Base-by-base conservation (phyloP, 2,329 filamentous ascomycete genomes). In the Fusarium lateritium region DNA sequence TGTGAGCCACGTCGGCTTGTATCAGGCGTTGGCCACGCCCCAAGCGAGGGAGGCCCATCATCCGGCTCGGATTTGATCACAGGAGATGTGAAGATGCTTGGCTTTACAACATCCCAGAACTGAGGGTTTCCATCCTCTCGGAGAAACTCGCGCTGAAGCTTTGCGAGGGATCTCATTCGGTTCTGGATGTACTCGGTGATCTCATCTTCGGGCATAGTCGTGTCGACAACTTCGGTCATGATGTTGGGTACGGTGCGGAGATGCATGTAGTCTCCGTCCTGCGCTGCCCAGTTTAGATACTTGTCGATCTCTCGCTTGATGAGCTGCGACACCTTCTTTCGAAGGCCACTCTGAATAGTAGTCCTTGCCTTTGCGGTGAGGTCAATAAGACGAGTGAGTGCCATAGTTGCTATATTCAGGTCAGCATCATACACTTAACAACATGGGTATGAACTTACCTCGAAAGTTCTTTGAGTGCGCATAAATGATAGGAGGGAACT, bases 251-350 rank as follows among this genome's bases (percentile, higher is more conserved):
- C 73, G 31, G 77, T 74, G 3, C 76, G 71, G 5, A 79, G 71
- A 39, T 77, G 66, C 8, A 68, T 64, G 65, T 80, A 83, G 24
- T 75, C 76, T 19, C 79, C 82, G 36, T 83, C 82, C 15, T 78
- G 74, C n/a, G 79, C 78, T 1, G 82, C 80, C 82, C 82, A 83
- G 21, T 65, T 73, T n/a, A 81, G 50, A 51, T 79, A 82, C 38
- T 70, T 72, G 26, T 77, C 75, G 2, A 83, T 57, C 15, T 76
- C 74, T 46, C 73, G 77, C 46, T 78, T 78, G 51, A 83, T 78
- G 26, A 78, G 69, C 0, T 38, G 45, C 0, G 79, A 69, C 6
- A 77, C 76, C 46, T 78, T 80, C 11, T 69, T 62, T 13, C 74
- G 72, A 15, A 77, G 70, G n/a, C 76, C 77, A 2, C 77, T 76